Evolutionary conservation across 768 basidiomycete genomes (phyloP).

Genomic region (Naganishia onofrii): DNA sequence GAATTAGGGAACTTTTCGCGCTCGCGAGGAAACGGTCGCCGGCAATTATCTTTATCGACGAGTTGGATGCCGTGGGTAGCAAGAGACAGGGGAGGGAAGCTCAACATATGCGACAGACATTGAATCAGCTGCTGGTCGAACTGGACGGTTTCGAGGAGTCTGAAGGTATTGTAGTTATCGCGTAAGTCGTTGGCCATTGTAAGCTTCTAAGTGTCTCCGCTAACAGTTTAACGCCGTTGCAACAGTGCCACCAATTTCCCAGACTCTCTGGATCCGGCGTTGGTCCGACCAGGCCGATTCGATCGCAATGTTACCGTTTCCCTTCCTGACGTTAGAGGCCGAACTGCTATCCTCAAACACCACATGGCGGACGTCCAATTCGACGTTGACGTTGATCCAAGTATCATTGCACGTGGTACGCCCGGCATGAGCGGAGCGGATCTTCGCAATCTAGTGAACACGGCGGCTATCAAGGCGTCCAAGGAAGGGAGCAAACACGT

Average conservation of each 20-base stretch:
- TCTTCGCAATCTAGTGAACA: conserved; percentile 94
- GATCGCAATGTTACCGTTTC: conserved; percentile 90
- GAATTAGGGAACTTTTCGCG: conserved; percentile 90
- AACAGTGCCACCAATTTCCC: conserved; percentile 84
- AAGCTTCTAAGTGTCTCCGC: background rate
- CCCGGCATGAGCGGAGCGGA: conserved; percentile 97
- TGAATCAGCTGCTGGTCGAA: conserved; percentile 94
- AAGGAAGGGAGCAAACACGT: conserved; percentile 75
- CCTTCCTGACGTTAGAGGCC: conserved; percentile 85
- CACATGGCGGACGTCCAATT: conserved; percentile 76
- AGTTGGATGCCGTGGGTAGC: conserved; percentile 82
- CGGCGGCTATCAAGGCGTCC: conserved; percentile 90
- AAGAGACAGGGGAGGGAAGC: conserved; percentile 45
- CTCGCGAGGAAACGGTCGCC: conserved; percentile 91
- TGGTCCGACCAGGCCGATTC: conserved; percentile 93
- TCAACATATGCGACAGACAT: conserved; percentile 58
- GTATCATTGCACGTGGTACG: conserved; percentile 85
- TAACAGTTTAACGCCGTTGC: background rate
- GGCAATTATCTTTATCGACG: conserved; percentile 97
- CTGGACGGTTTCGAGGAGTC: conserved; percentile 93
- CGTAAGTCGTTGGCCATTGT: conserved; percentile 55
- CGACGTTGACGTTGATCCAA: conserved; percentile 71
- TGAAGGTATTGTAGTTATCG: conserved; percentile 90
- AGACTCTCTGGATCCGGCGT: conserved; percentile 86
- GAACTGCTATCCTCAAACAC: conserved; percentile 87